Base-by-base conservation (phyloP, 2,329 filamentous ascomycete species). In the Kalmusia sp. region DNA sequence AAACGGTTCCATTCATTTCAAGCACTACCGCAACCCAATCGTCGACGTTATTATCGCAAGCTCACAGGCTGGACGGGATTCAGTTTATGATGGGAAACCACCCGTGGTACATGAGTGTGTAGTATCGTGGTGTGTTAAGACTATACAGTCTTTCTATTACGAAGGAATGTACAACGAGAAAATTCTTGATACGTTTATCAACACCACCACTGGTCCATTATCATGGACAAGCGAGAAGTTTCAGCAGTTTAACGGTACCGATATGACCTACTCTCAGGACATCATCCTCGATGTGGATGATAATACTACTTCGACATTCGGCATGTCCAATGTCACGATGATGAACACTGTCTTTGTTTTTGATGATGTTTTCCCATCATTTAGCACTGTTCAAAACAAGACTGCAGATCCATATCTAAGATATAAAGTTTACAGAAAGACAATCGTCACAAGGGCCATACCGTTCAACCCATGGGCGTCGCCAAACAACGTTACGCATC, bases 81-180 rank as follows among this genome's bases (percentile, higher is more conserved):
- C 46, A 14, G 55, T 65, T 1, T 55, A 53, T 12, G 41, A 34
- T 0, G 46, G 53, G 2, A 43, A 52, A 17, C 40, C 39, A 1
- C 65, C 66, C 0, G 2, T 57, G 1, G 54, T 55, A 0, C 58
- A 63, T 0, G 66, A 70, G 39, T 69, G 67, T 21, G 22, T 66
- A 0, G 17, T 71, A 0, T 41, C 67, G 0, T 73, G 61, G 65
- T 73, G 69, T 39, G 60, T 70, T 0, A 54, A 72, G 19, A 68
- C 59, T 0, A 63, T 73, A 0, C 22, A 57, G 5, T 70, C 67
- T 0, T 55, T 65, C 0, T 71, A 69, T n/a, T 22, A 25, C 1
- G 39, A 4, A 17, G 70, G 60, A 0, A 34, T 2, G 0, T 71
- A 71, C 24, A 24, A 30, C 1, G 70, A 73, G 15, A 25, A 58